Conservation (phyloP, 768 basidiomycete genomes). For the Panaeolus cyanescens region DNA sequence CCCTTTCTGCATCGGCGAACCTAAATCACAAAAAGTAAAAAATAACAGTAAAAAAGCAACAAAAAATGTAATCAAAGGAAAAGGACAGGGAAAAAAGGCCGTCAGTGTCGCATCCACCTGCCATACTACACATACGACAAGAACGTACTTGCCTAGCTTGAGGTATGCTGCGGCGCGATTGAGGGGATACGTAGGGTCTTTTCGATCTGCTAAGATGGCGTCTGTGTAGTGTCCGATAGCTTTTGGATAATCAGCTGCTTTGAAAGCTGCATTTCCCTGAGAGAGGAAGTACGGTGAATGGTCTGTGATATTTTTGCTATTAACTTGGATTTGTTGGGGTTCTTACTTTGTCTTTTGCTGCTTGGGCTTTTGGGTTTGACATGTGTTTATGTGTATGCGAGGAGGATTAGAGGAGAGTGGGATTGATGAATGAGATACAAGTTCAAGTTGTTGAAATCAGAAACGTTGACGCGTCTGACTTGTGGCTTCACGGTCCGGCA, state of each 20-base stretch:
- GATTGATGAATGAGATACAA: background rate
- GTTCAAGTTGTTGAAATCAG: too few species aligned
- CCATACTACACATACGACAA: too few species aligned
- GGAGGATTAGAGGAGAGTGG: too few species aligned
- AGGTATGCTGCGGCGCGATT: conserved; percentile 93
- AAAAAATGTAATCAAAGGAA: too few species aligned
- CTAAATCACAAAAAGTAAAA: too few species aligned
- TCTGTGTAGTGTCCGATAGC: conserved; percentile 88
- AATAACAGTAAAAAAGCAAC: too few species aligned
- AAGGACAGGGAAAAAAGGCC: too few species aligned
- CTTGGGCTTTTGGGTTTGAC: conserved; percentile 29
- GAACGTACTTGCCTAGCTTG: conserved; percentile 90
- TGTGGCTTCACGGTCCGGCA: too few species aligned
- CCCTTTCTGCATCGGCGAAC: conserved; percentile 77
- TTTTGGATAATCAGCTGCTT: conserved; percentile 70
- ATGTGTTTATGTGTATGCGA: background rate
- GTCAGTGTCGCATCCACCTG: too few species aligned
- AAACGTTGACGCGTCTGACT: too few species aligned
- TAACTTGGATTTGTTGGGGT: background rate
- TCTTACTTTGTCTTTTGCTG: conserved; percentile 38
- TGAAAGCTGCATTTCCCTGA: conserved; percentile 89
- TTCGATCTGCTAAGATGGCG: conserved; percentile 71
- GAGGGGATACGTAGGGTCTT: conserved; percentile 76
- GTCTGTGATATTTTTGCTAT: background rate
- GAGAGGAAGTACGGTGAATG: background rate